A percentile compares a stretch with the other conserved stretches of the same genome.
Evolutionary conservation across 768 basidiomycete species (phyloP).

Genomic region (Phylloporus sp.): DNA sequence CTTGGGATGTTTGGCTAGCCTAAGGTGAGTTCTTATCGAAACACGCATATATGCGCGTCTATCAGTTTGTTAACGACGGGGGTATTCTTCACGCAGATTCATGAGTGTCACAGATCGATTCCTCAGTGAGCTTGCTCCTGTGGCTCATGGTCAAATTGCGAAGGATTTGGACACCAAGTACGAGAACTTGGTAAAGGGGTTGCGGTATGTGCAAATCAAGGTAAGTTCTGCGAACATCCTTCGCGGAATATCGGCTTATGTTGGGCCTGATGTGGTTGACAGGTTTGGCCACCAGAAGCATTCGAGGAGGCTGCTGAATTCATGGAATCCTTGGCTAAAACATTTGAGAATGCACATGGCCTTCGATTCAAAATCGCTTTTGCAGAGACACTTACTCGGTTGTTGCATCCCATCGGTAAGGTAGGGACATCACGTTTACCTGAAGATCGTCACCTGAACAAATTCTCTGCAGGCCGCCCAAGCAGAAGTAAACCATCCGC

Average conservation of each 20-base stretch:
- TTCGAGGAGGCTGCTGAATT: constrained; percentile 95
- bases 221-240: constrained; percentile 33
- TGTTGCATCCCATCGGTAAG: constrained; percentile 88
- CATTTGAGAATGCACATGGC: constrained; percentile 82
- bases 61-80: not conserved
- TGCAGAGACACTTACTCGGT: constrained; percentile 70
- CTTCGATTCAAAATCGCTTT: constrained; percentile 78
- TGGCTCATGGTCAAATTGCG: constrained; percentile 68
- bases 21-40: constrained; percentile 52
- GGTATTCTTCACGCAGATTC: constrained; percentile 48
- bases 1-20: constrained; percentile 77
- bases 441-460: not conserved
- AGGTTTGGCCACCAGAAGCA: constrained; percentile 92
- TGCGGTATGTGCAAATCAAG: constrained; percentile 81
- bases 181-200: constrained; percentile 79
- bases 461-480: constrained; percentile 67
- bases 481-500: constrained; percentile 92
- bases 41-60: not conserved
- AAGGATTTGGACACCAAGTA: constrained; percentile 81
- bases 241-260: not conserved
- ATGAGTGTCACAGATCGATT: constrained; percentile 92
- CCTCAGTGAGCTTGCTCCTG: constrained; percentile 69
- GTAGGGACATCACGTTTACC: constrained; percentile 32
- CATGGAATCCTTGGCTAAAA: constrained; percentile 75
- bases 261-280: constrained; percentile 1